Evolutionary conservation across 164 flowering plant species (phyloP), one percentile per base, ranked within the genome.

Genomic region (Piper longum): DNA sequence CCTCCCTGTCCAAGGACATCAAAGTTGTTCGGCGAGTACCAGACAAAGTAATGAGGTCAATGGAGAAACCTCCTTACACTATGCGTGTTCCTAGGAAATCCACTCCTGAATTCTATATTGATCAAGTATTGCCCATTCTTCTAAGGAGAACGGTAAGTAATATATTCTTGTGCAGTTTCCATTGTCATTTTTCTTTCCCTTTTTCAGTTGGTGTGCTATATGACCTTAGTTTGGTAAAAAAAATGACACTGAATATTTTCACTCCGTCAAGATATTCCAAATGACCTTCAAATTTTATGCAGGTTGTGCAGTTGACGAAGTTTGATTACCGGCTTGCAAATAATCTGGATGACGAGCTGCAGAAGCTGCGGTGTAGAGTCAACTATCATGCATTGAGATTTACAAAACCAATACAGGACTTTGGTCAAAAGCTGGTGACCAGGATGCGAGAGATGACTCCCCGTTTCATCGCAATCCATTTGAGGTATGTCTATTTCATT

Each of bases 31-130:
- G 82, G 76, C 76, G 89, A 70, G 81, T 91, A 58, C 93, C 97
- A 57, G 87, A 88, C 71, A 91, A 84, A 79, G 78, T 85, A 62
- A 85, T 88, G 96, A 78, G 88, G 63, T 77, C 89, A 62, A 84
- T 91, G 95, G 95, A 87, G 11, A 93, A 82, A 71, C 99, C 97
- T 65, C 99, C 99, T 40, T 93, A 93, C 57, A 90, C 96, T 2
- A 91, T 88, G 96, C 95, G 99, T 61, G 97, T 95, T 17, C 99
- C 99, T 36, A 77, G 99, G 69, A 95, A 85, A 79, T 95, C 97
- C 4, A 73, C 81, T 16, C 90, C 99, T 43, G 93, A 86, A 57
- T 85, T 84, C 76, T 95, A 91, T 72, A 62, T 91, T 54, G 95
- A 91, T 70, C 89, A 85, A 82, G 97, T 95, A 60, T 74, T 88